Evolutionary conservation across 441 rosid genomes (phyloP).

Genomic region (Iberis amara): DNA sequence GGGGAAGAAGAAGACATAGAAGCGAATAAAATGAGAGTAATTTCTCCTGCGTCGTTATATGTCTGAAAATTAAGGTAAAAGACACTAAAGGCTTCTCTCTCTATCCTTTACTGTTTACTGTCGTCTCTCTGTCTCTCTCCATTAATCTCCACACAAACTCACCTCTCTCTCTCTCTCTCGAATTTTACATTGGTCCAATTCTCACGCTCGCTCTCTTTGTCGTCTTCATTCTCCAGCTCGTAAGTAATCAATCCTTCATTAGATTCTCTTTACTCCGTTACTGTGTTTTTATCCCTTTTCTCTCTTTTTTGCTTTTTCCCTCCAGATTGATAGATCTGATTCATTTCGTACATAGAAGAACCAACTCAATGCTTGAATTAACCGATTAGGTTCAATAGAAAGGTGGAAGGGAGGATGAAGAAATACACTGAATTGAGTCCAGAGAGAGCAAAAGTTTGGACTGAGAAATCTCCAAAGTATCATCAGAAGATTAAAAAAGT

Average conservation of each 20-base stretch:
- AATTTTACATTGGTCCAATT: slow-evolving; percentile 2
- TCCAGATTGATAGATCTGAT: slow-evolving; percentile 25
- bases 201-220: background rate
- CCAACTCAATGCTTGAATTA: background rate
- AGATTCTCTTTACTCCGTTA: no score
- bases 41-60: no score
- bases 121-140: no score
- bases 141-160: no score
- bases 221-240: slow-evolving; percentile 14
- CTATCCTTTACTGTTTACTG: no score
- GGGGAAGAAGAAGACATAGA: no score
- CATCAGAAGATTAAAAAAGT: slow-evolving; percentile 62
- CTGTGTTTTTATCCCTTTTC: no score
- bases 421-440: slow-evolving; percentile 80
- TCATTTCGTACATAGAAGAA: slow-evolving; percentile 8
- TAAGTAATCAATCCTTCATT: slow-evolving; percentile 9
- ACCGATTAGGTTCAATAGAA: slow-evolving; percentile 20
- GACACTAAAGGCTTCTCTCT: no score
- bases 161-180: background rate
- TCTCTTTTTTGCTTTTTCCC: background rate
- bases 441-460: slow-evolving; percentile 92
- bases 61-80: no score
- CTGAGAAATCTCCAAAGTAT: slow-evolving; percentile 79
- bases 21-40: no score
- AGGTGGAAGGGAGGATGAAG: slow-evolving; percentile 65